Evolutionary conservation across 345 rosid species (phyloP).

Genomic region (Citrus cavaleriei): DNA sequence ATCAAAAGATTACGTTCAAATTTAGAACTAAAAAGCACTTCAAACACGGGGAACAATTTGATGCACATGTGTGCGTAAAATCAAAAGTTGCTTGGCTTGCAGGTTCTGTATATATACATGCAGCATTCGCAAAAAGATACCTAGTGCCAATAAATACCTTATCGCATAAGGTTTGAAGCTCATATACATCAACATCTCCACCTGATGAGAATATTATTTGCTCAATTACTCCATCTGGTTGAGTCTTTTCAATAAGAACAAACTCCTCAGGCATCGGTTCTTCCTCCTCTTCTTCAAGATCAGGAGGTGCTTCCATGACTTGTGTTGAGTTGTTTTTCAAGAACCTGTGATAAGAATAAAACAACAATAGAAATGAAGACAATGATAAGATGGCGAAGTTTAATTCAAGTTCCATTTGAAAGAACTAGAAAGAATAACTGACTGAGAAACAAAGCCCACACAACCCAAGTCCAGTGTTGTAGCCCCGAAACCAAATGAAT

Average conservation of each 20-base stretch:
- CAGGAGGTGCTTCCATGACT: conserved; percentile 63
- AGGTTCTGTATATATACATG: neutral
- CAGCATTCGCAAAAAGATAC: neutral
- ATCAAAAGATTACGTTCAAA: neutral
- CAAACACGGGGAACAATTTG: neutral
- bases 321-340: conserved; percentile 57
- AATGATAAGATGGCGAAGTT: neutral
- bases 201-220: conserved; percentile 86
- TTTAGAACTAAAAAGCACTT: neutral
- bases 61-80: neutral
- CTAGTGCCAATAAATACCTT: conserved; percentile 40
- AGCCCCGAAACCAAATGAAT: neutral
- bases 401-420: neutral
- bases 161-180: conserved; percentile 87
- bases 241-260: conserved; percentile 62
- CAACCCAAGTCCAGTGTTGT: neutral
- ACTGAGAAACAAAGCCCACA: neutral
- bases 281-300: conserved; percentile 65
- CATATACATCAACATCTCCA: conserved; percentile 86
- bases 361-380: neutral
- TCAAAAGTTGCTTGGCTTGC: neutral
- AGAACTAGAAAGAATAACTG: neutral
- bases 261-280: conserved; percentile 64
- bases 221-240: conserved; percentile 65
- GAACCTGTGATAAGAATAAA: conserved; percentile 34